These are phyloP conservation scores for Ceratocystis smalleyi DNA, from an alignment of 2,329 filamentous ascomycete genomes.

Conservation along the genomic window DNA sequence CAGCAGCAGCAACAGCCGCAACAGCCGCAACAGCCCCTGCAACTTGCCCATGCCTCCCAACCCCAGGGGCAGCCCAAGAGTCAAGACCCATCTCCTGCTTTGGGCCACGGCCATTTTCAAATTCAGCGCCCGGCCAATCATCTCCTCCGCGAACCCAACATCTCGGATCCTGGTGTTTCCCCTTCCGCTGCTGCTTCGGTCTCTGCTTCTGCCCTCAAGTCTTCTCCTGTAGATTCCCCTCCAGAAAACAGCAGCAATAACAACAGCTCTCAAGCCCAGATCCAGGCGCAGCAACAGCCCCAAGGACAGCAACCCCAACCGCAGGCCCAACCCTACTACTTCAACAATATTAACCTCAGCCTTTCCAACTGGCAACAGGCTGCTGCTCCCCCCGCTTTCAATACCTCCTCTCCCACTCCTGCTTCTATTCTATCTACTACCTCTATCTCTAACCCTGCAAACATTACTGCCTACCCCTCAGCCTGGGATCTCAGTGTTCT, in stretches of 20 bases:
- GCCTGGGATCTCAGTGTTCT: constrained; percentile 13
- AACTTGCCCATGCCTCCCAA: neutral
- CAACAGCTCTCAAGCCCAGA: neutral
- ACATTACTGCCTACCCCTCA: constrained; percentile 3
- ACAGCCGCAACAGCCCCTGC: constrained; percentile 17
- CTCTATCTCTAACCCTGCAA: constrained; percentile 5
- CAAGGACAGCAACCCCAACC: constrained; percentile 3
- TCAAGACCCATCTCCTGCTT: neutral
- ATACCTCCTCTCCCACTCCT: neutral
- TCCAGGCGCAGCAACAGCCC: constrained; percentile 1
- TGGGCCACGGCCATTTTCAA: constrained; percentile 10
- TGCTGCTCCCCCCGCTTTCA: constrained; percentile 6
- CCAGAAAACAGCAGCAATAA: neutral
- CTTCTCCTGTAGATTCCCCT: neutral
- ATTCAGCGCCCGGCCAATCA: constrained; percentile 1
- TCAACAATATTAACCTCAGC: constrained; percentile 10
- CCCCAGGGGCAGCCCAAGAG: neutral
- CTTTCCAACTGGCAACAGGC: constrained; percentile 10
- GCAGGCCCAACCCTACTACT: constrained; percentile 6
- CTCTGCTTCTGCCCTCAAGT: neutral
- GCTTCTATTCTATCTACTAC: constrained; percentile 5
- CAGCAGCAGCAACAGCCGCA: neutral
- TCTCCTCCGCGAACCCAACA: constrained; percentile 1
- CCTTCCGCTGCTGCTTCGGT: too few species aligned
- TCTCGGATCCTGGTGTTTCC: neutral